Conservation (phyloP, 208 protist species). For the Crithidia sp. region DNA sequence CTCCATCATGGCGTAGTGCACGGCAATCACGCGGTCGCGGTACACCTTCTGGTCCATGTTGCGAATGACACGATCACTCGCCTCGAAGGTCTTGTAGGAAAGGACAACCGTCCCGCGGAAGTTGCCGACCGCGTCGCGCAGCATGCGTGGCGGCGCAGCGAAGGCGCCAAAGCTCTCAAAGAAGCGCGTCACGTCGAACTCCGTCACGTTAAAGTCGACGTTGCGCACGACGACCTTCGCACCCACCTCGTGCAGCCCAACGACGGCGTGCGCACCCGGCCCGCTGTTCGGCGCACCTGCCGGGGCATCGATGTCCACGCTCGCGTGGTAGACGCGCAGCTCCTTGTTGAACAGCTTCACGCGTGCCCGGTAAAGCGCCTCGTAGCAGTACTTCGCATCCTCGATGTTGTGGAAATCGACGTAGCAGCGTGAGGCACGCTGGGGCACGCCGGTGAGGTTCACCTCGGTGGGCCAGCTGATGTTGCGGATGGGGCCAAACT, state of each 20-base stretch:
- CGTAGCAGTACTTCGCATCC: constrained; percentile 91
- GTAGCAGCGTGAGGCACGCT: constrained; percentile 75
- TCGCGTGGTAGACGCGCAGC: constrained; percentile 71
- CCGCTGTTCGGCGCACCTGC: constrained; percentile 17
- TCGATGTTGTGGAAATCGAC: constrained; percentile 76
- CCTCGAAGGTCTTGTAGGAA: constrained; percentile 79
- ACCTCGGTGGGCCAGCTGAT: constrained; percentile 67
- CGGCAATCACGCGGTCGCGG: constrained; percentile 67
- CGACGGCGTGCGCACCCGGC: constrained; percentile 23
- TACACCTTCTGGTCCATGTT: constrained; percentile 77
- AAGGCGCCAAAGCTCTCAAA: constrained; percentile 85
- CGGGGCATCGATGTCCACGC: constrained; percentile 50
- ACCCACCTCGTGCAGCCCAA: constrained; percentile 81
- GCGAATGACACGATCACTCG: constrained; percentile 71
- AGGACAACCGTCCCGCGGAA: constrained; percentile 78
- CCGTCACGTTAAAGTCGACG: constrained; percentile 65
- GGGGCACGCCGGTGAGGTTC: constrained; percentile 52
- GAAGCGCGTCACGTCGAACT: constrained; percentile 82
- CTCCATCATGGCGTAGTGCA: constrained; percentile 82
- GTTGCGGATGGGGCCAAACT: constrained; percentile 81
- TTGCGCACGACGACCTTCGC: constrained; percentile 85
- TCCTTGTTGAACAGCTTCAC: constrained; percentile 78
- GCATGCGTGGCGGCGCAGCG: constrained; percentile 85
- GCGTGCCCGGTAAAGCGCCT: constrained; percentile 63
- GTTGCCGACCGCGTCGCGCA: constrained; percentile 74